Conservation (phyloP, 179 eudicot species). For the Pouteria campechiana region DNA sequence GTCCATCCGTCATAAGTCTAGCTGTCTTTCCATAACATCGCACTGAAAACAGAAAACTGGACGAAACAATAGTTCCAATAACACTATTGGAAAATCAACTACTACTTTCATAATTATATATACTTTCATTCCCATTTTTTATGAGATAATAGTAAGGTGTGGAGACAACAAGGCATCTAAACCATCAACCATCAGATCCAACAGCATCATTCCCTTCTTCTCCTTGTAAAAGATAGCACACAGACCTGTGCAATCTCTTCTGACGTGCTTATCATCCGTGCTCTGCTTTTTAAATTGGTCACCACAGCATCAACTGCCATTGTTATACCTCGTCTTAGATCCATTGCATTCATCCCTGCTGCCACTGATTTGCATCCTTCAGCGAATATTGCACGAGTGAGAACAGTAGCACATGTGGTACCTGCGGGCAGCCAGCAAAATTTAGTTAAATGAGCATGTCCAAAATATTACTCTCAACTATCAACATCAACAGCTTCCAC, state of each 20-base stretch:
- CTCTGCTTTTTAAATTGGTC: slow-evolving; percentile 73
- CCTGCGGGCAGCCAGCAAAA: slow-evolving; percentile 24
- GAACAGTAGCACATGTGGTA: slow-evolving; percentile 90
- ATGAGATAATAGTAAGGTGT: too few relatives aligned
- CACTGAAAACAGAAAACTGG: too few relatives aligned
- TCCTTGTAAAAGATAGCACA: not conserved
- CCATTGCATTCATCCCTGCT: slow-evolving; percentile 97
- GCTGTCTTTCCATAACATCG: too few relatives aligned
- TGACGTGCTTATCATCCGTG: slow-evolving; percentile 92
- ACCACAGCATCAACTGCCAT: slow-evolving; percentile 92
- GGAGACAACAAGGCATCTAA: too few relatives aligned
- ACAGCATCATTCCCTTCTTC: too few relatives aligned
- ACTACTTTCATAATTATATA: too few relatives aligned
- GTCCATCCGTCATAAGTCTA: too few relatives aligned
- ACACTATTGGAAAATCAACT: too few relatives aligned
- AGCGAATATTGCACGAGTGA: slow-evolving; percentile 67
- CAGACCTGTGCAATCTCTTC: slow-evolving; percentile 97
- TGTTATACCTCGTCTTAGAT: slow-evolving; percentile 72
- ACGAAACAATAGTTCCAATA: too few relatives aligned
- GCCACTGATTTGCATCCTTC: slow-evolving; percentile 94
- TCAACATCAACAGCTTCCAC: not conserved
- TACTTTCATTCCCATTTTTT: too few relatives aligned
- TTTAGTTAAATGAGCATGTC: not conserved
- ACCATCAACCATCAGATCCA: too few relatives aligned
- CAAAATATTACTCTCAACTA: not conserved